phyloP scores from a whole-genome alignment of 129 eudicot species.

The Calendula officinalis region DNA sequence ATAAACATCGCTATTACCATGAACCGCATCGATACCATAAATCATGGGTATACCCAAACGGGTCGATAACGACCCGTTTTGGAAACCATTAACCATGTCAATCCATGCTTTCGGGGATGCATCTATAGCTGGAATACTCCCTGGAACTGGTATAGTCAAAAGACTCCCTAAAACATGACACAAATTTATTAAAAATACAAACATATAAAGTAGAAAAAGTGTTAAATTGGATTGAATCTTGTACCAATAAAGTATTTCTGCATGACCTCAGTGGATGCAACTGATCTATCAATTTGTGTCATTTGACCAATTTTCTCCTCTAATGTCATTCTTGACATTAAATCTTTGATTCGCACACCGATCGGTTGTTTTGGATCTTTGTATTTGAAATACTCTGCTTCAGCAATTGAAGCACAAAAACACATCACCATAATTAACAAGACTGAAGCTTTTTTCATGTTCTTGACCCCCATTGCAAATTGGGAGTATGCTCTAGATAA shows the following conservation, averaged over 20 bases:
- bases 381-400: conserved; percentile 13
- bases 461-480: conserved; percentile 15
- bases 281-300: conserved; percentile 26
- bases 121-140: conserved; percentile 39
- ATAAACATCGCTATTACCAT: conserved; percentile 34
- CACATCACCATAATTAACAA: conserved; percentile 19
- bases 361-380: conserved; percentile 26
- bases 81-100: conserved; percentile 50
- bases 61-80: conserved; percentile 52
- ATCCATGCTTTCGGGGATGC: conserved; percentile 61
- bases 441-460: conserved; percentile 2
- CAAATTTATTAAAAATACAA: not conserved
- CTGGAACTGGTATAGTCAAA: conserved; percentile 37
- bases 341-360: conserved; percentile 24
- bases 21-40: conserved; percentile 39
- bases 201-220: not conserved
- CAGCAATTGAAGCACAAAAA: conserved; percentile 13
- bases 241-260: conserved; percentile 24
- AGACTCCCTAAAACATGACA: conserved; percentile 44
- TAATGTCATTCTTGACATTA: conserved; percentile 27
- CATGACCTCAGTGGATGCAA: conserved; percentile 25
- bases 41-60: conserved; percentile 53
- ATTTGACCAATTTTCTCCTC: conserved; percentile 31
- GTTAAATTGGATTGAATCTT: not conserved
- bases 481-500: conserved; percentile 1